Percentiles rank a stretch among this genome's conserved stretches.
Conservation (phyloP, 305 asterid species). For the Plantago coronopus region DNA sequence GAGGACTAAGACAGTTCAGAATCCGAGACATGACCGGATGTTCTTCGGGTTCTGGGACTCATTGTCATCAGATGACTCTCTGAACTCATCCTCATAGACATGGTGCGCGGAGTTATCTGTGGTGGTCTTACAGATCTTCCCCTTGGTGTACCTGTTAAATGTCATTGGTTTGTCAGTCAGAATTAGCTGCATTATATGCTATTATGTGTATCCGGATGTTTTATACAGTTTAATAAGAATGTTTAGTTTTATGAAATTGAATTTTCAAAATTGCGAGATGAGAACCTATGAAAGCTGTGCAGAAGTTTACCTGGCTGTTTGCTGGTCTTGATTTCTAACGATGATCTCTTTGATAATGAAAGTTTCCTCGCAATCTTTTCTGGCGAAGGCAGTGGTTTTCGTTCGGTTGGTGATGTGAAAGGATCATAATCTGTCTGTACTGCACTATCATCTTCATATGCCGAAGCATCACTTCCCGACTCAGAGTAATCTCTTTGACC, state of each 20-base stretch:
- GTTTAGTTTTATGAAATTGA: not conserved
- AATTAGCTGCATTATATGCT: not conserved
- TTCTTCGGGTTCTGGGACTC: slow-evolving; percentile 52
- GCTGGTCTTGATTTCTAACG: slow-evolving; percentile 35
- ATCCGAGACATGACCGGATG: slow-evolving; percentile 71
- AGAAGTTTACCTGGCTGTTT: slow-evolving; percentile 56
- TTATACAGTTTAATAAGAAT: too few species aligned
- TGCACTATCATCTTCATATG: slow-evolving; percentile 55
- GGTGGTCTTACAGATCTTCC: slow-evolving; percentile 69
- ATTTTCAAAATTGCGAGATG: not conserved
- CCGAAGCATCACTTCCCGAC: slow-evolving; percentile 84
- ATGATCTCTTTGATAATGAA: slow-evolving; percentile 39
- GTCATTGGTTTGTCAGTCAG: not conserved
- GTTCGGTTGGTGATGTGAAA: slow-evolving; percentile 44
- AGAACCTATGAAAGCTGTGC: not conserved
- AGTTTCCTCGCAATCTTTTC: slow-evolving; percentile 39
- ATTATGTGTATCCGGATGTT: not conserved
- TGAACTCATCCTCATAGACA: slow-evolving; percentile 38
- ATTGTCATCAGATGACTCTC: slow-evolving; percentile 43
- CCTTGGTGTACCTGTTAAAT: slow-evolving; percentile 56
- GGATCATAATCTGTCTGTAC: slow-evolving; percentile 39
- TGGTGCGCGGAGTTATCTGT: slow-evolving; percentile 42
- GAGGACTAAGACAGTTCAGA: slow-evolving; percentile 51
- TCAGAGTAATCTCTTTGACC: slow-evolving; percentile 57
- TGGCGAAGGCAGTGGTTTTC: slow-evolving; percentile 36